Evolutionary conservation across 257 asterid genomes (phyloP).

Genomic region (Voacanga thouarsii): DNA sequence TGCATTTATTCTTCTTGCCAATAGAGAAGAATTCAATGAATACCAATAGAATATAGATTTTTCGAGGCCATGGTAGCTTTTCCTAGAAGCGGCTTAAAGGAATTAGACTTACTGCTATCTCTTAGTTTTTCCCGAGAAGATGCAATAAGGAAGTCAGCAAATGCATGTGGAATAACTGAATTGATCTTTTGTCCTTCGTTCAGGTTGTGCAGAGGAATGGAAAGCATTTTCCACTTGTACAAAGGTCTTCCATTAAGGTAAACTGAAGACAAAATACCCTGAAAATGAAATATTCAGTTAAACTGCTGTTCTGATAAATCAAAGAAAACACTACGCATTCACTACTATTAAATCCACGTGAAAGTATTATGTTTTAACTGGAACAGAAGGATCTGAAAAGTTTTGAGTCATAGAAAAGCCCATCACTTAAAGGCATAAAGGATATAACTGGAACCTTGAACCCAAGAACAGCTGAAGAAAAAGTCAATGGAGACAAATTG

Average conservation of each 20-base stretch:
- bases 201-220: conserved; percentile 60
- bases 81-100: neutral
- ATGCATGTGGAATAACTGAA: conserved; percentile 35
- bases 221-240: conserved; percentile 70
- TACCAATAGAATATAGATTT: neutral
- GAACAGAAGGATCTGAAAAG: neutral
- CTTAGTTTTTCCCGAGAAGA: conserved; percentile 29
- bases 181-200: conserved; percentile 40
- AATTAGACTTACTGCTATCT: conserved; percentile 37
- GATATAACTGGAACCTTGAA: neutral
- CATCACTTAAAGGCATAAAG: neutral
- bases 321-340: neutral
- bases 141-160: conserved; percentile 12
- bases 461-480: neutral
- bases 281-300: conserved; percentile 28
- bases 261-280: conserved; percentile 89
- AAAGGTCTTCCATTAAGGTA: conserved; percentile 57
- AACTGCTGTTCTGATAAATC: conserved; percentile 3
- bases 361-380: neutral
- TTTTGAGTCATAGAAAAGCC: neutral
- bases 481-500: neutral
- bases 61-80: conserved; percentile 1
- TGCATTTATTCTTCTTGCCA: neutral
- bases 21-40: neutral
- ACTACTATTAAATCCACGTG: neutral